These are phyloP conservation scores for Coemansia sp. DNA, from an alignment of 192 early-diverging fungal species.

Conservation along the genomic window DNA sequence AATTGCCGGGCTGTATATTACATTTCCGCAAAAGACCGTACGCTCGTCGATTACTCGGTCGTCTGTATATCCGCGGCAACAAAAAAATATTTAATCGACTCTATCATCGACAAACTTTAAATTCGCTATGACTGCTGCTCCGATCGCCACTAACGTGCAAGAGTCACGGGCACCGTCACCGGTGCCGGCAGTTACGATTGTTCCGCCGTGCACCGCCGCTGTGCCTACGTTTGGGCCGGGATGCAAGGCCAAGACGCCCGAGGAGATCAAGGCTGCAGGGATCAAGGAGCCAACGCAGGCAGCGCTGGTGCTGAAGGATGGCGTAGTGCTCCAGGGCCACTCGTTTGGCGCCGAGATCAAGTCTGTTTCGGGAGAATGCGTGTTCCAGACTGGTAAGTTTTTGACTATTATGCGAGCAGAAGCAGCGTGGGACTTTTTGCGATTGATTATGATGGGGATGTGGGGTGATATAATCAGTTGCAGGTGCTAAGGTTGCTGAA, in stretches of 20 bases:
- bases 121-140: constrained; percentile 36
- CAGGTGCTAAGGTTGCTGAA: too few species aligned
- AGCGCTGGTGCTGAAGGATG: constrained; percentile 84
- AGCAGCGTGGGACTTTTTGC: background rate
- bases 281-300: constrained; percentile 48
- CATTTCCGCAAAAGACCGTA: background rate
- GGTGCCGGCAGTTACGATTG: constrained; percentile 23
- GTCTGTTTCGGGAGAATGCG: constrained; percentile 92
- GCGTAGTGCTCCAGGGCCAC: constrained; percentile 79
- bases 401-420: background rate
- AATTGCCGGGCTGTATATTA: background rate
- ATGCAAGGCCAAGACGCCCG: constrained; percentile 40
- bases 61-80: background rate
- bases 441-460: background rate
- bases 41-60: background rate
- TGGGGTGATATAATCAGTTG: background rate
- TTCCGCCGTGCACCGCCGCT: constrained; percentile 50
- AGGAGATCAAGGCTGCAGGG: constrained; percentile 36
- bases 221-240: constrained; percentile 36
- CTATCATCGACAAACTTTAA: constrained; percentile 1
- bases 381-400: constrained; percentile 93
- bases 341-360: constrained; percentile 92
- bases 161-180: constrained; percentile 50
- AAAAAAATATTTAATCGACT: background rate
- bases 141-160: constrained; percentile 52